A percentile compares a stretch with the other conserved stretches of the same genome.
phyloP scores from a whole-genome alignment of 164 flowering plant species.

The Vitis vinifera region ASM3070453v1 NC_081812.1:12136501-12137000 shows the following conservation, averaged over 20 bases:
- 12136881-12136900: too few species aligned
- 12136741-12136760: too few species aligned
- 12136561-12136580: not conserved
- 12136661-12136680: too few species aligned
- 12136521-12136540: not conserved
- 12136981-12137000: not conserved
- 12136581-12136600: not conserved
- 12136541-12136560: not conserved
- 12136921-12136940: too few species aligned
- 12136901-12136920: too few species aligned
- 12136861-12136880: too few species aligned
- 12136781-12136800: too few species aligned
- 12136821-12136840: too few species aligned
- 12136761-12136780: too few species aligned
- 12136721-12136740: not conserved
- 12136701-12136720: not conserved
- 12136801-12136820: too few species aligned
- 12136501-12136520: conserved; percentile 8
- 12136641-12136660: not conserved
- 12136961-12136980: not conserved
- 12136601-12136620: not conserved
- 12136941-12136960: not conserved
- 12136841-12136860: too few species aligned
- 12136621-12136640: conserved; percentile 1
- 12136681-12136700: too few species aligned